A percentile compares a stretch with the other conserved stretches of the same genome.
Conservation (phyloP, 495 filamentous ascomycete species). For the Penicillium odoratum region DNA sequence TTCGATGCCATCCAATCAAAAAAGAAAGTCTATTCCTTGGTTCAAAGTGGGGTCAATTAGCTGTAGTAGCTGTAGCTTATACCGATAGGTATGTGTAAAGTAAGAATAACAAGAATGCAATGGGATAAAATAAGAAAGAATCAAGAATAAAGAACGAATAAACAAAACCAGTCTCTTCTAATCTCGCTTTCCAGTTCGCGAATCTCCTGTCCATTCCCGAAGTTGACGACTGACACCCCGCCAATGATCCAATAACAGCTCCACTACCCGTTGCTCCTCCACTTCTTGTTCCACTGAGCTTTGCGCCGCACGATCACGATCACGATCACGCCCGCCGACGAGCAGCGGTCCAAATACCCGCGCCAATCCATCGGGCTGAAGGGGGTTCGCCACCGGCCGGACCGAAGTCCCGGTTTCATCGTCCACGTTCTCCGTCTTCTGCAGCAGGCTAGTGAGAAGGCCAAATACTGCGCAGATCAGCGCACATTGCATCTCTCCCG, state of each 20-base stretch:
- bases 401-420: constrained; percentile 22
- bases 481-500: constrained; percentile 38
- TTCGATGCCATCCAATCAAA: constrained; percentile 22
- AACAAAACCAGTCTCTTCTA: background rate
- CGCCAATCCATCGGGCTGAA: constrained; percentile 31
- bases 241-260: constrained; percentile 39
- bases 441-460: constrained; percentile 31
- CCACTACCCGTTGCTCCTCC: constrained; percentile 34
- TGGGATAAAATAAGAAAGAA: too few relatives aligned
- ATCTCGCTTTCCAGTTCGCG: constrained; percentile 2
- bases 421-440: constrained; percentile 22
- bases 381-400: constrained; percentile 20
- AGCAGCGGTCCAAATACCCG: constrained; percentile 39
- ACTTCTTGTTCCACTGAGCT: constrained; percentile 30
- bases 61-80: background rate
- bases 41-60: background rate
- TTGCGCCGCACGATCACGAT: constrained; percentile 16
- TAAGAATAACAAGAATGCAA: too few relatives aligned
- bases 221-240: constrained; percentile 33
- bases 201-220: constrained; percentile 25
- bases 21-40: background rate
- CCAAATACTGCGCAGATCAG: constrained; percentile 46
- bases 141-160: background rate
- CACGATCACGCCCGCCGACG: constrained; percentile 17
- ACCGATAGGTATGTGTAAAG: too few relatives aligned